Conservation (phyloP, 2,329 filamentous ascomycete genomes). For the Cladosporium sp. region DNA sequence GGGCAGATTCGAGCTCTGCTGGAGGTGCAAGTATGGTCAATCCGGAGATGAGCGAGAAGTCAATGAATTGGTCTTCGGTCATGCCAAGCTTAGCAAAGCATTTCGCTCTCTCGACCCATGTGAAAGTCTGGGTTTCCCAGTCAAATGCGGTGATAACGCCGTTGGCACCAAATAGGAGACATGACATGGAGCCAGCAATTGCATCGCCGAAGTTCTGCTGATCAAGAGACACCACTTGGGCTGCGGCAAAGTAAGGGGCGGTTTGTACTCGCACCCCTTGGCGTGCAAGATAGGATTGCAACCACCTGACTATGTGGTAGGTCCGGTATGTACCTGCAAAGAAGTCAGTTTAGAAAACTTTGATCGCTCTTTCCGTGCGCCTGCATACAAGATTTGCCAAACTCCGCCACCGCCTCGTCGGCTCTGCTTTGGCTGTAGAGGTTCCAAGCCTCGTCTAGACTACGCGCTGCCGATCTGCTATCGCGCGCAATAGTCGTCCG, state of each 20-base stretch:
- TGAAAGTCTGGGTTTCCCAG: conserved; percentile 64
- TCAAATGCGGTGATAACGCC: conserved; percentile 67
- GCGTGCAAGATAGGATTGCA: conserved; percentile 69
- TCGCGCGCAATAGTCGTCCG: conserved; percentile 24
- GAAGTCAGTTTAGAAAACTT: conserved; percentile 18
- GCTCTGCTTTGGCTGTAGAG: conserved; percentile 79
- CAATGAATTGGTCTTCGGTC: conserved; percentile 70
- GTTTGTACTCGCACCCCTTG: conserved; percentile 72
- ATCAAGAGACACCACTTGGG: conserved; percentile 69
- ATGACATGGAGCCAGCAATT: conserved; percentile 78
- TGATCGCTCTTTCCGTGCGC: no score
- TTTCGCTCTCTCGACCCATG: conserved; percentile 47
- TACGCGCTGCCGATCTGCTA: conserved; percentile 21
- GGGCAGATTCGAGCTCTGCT: conserved; percentile 49
- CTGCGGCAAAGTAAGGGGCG: conserved; percentile 81
- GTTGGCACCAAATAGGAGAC: conserved; percentile 79
- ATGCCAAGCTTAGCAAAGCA: conserved; percentile 64
- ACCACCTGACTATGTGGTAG: conserved; percentile 68
- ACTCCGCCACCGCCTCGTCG: conserved; percentile 76
- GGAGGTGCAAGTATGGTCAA: conserved; percentile 62
- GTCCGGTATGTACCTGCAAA: conserved; percentile 63
- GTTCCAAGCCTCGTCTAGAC: conserved; percentile 66
- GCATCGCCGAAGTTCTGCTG: conserved; percentile 65
- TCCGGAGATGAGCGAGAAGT: conserved; percentile 78
- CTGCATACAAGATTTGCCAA: conserved; percentile 70